Percentiles rank a stretch among this genome's conserved stretches.
Conservation (phyloP, 2,329 filamentous ascomycete species). For the Ophiognomonia clavigignenti-juglandacearum region DNA sequence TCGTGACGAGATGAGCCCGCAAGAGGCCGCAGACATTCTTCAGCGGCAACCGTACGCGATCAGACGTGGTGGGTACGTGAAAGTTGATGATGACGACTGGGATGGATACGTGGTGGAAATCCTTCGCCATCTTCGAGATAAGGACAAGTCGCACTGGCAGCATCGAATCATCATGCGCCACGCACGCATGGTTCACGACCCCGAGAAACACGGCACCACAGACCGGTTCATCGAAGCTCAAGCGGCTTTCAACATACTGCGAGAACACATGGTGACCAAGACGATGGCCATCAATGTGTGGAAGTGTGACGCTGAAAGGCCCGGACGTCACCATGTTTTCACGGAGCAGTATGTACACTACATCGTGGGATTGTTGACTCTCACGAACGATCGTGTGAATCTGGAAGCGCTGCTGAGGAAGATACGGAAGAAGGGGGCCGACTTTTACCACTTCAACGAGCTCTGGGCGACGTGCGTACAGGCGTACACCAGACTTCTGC, state of each 20-base stretch:
- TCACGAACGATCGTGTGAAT: constrained; percentile 68
- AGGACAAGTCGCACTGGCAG: constrained; percentile 93
- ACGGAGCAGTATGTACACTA: constrained; percentile 83
- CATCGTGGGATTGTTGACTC: constrained; percentile 68
- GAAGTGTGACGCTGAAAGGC: constrained; percentile 81
- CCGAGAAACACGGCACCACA: constrained; percentile 25
- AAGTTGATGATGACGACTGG: constrained; percentile 60
- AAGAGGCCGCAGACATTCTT: constrained; percentile 47
- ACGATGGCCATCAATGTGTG: constrained; percentile 93
- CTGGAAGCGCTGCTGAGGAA: constrained; percentile 75
- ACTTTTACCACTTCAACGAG: constrained; percentile 62
- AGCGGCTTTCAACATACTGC: constrained; percentile 74
- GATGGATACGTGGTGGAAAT: constrained; percentile 49
- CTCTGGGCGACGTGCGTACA: constrained; percentile 54
- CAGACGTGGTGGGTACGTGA: constrained; percentile 41
- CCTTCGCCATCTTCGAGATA: constrained; percentile 51
- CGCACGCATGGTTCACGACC: constrained; percentile 49
- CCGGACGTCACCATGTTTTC: constrained; percentile 87
- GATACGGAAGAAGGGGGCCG: constrained; percentile 74
- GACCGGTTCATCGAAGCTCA: constrained; percentile 62
- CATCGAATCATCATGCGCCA: constrained; percentile 83
- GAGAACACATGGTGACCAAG: constrained; percentile 76
- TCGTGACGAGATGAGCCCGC: constrained; percentile 40
- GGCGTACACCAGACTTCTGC: constrained; percentile 49
- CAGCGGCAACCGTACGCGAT: constrained; percentile 51